phyloP scores from a whole-genome alignment of 2,329 filamentous ascomycete genomes.

The Didymella lethalis region DNA sequence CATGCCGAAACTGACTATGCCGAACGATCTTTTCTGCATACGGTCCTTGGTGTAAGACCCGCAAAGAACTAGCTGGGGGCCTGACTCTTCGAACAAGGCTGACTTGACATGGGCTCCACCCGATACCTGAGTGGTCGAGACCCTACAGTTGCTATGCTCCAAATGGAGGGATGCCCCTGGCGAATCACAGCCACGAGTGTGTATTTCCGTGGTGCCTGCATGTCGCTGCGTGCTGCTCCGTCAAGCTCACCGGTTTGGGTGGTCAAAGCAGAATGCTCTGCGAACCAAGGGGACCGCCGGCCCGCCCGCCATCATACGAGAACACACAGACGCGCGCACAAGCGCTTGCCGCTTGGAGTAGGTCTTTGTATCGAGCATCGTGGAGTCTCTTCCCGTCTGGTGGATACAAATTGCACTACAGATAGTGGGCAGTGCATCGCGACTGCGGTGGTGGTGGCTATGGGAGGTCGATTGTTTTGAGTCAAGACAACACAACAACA shows the following conservation, averaged over 20 bases:
- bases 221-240: conserved; percentile 26
- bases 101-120: conserved; percentile 32
- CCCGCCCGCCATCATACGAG: conserved; percentile 22
- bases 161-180: conserved; percentile 14
- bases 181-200: conserved; percentile 18
- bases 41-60: conserved; percentile 37
- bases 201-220: conserved; percentile 21
- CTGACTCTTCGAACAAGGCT: conserved; percentile 44
- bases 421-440: conserved; percentile 6
- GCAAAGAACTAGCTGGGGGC: conserved; percentile 44
- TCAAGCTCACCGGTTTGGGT: conserved; percentile 24
- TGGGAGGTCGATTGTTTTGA: conserved; percentile 6
- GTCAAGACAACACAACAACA: conserved; percentile 14
- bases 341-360: conserved; percentile 24
- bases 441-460: conserved; percentile 11
- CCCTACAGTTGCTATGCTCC: conserved; percentile 17
- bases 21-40: conserved; percentile 12
- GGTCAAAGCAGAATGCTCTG: conserved; percentile 23
- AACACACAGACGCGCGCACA: conserved; percentile 20
- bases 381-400: conserved; percentile 13
- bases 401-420: conserved; percentile 5
- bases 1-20: conserved; percentile 14
- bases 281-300: conserved; percentile 25
- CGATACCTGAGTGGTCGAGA: conserved; percentile 20
- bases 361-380: conserved; percentile 21